These are phyloP conservation scores for Caryopteris hybrid DNA, from an alignment of 305 asterid species.

Conservation along the genomic window DNA sequence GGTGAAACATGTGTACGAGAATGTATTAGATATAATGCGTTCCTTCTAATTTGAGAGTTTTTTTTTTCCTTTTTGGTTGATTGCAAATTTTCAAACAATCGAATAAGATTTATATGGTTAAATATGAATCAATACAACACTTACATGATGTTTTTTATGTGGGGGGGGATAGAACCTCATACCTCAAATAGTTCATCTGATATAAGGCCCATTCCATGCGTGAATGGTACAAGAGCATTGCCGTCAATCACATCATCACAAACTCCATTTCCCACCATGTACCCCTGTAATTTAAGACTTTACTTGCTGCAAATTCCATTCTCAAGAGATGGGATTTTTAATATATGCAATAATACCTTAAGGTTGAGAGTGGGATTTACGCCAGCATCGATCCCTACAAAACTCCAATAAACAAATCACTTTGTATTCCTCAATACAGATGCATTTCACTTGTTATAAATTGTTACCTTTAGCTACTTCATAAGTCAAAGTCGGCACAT, in stretches of 20 bases:
- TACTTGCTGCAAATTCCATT: background rate
- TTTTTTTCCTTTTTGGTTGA: too few relatives aligned
- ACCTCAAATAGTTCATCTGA: constrained; percentile 77
- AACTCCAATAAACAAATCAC: constrained; percentile 13
- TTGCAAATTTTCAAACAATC: background rate
- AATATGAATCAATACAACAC: background rate
- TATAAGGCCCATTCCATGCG: constrained; percentile 95
- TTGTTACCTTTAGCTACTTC: constrained; percentile 76
- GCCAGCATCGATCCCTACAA: constrained; percentile 71
- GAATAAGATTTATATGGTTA: too few relatives aligned
- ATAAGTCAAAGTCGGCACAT: constrained; percentile 83
- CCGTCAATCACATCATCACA: constrained; percentile 68
- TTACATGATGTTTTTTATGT: background rate
- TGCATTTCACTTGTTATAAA: constrained; percentile 17
- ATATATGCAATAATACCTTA: constrained; percentile 47
- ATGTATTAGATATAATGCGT: background rate
- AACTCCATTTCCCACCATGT: constrained; percentile 97
- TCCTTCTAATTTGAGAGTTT: background rate
- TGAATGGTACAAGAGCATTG: constrained; percentile 88
- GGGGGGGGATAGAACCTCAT: constrained; percentile 2
- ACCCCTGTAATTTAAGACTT: constrained; percentile 64
- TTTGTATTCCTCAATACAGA: background rate
- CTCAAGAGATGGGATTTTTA: background rate
- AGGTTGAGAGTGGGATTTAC: constrained; percentile 65
- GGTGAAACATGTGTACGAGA: constrained; percentile 19